These are phyloP conservation scores for Prunus yedoensis DNA, from an alignment of 331 rosid species.

Conservation along the genomic window DNA sequence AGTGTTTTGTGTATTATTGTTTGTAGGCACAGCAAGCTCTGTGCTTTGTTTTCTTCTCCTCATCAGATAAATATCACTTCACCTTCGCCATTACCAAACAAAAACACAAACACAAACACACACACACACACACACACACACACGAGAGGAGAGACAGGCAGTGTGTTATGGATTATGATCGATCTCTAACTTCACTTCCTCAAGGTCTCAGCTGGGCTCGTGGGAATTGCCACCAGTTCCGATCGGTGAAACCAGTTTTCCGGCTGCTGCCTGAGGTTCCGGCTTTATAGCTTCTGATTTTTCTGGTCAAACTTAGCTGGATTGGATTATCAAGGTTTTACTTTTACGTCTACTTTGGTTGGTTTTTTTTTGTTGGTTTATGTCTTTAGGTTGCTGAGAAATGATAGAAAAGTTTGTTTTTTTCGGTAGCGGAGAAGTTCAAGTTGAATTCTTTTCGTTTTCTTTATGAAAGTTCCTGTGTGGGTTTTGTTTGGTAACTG, in stretches of 20 bases:
- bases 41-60: slow-evolving; percentile 24
- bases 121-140: not conserved
- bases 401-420: slow-evolving; percentile 4
- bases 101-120: not conserved
- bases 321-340: slow-evolving; percentile 39
- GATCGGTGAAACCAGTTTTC: slow-evolving; percentile 24
- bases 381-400: slow-evolving; percentile 8
- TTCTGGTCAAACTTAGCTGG: slow-evolving; percentile 16
- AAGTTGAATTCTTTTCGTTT: slow-evolving; percentile 11
- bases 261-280: slow-evolving; percentile 28
- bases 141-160: not conserved
- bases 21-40: not conserved
- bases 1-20: not conserved
- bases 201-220: slow-evolving; percentile 24
- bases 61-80: slow-evolving; percentile 19
- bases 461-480: not conserved
- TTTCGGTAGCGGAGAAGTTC: slow-evolving; percentile 11
- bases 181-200: slow-evolving; percentile 31
- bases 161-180: slow-evolving; percentile 42
- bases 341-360: slow-evolving; percentile 3
- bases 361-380: not conserved
- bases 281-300: slow-evolving; percentile 27
- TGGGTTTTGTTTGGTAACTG: slow-evolving; percentile 12
- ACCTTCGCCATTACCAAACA: slow-evolving; percentile 22
- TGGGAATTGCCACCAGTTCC: slow-evolving; percentile 35